phyloP scores from a whole-genome alignment of 495 filamentous ascomycete genomes.

The Filosporella fistucella region DNA sequence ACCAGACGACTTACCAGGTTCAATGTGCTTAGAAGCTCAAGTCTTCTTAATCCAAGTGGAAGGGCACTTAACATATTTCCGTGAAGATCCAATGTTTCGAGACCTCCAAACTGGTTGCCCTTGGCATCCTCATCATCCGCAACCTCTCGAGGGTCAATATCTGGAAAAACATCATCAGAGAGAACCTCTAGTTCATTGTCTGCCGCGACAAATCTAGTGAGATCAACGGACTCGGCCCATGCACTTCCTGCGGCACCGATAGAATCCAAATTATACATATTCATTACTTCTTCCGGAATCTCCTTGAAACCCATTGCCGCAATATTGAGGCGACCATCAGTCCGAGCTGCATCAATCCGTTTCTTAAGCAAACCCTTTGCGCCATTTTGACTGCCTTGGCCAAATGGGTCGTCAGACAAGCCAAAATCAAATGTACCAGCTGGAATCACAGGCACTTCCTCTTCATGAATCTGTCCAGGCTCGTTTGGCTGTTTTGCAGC shows the following conservation, averaged over 20 bases:
- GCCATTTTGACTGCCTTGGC: constrained; percentile 51
- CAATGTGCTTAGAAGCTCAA: constrained; percentile 68
- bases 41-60: constrained; percentile 69
- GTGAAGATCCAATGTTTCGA: constrained; percentile 82
- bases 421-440: constrained; percentile 51
- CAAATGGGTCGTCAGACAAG: constrained; percentile 59
- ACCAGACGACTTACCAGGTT: constrained; percentile 58
- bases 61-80: constrained; percentile 70
- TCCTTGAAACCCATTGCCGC: constrained; percentile 75
- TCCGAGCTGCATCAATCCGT: constrained; percentile 69
- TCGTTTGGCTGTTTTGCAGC: constrained; percentile 32
- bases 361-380: constrained; percentile 65
- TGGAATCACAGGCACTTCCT: constrained; percentile 39
- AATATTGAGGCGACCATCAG: constrained; percentile 84
- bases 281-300: constrained; percentile 78
- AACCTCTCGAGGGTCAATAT: constrained; percentile 51
- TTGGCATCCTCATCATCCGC: constrained; percentile 57
- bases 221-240: constrained; percentile 93
- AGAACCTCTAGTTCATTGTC: constrained; percentile 85
- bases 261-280: constrained; percentile 79
- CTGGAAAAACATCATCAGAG: constrained; percentile 70
- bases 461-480: constrained; percentile 27
- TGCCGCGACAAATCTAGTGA: constrained; percentile 82
- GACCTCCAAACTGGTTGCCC: constrained; percentile 72
- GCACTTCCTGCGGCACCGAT: constrained; percentile 47